Base-by-base conservation (phyloP, 2,329 filamentous ascomycete genomes). In the Arthroderma sp. region DNA sequence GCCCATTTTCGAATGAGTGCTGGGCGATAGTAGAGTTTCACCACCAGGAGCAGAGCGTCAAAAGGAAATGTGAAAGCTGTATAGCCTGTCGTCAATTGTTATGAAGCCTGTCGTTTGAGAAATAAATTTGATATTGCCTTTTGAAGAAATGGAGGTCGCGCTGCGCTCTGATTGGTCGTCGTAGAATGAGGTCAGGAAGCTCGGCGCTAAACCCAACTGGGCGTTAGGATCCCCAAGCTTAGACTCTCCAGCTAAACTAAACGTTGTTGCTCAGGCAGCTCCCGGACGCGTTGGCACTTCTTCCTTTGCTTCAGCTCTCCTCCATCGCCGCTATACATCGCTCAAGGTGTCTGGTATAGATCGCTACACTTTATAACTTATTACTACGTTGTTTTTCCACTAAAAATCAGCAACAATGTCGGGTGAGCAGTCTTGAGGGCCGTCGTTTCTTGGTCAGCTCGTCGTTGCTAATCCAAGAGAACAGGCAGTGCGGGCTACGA, bases 401-500 rank as follows among this genome's bases (percentile, higher is more conserved):
- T 31, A n/a, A 29, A 45, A 43, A 15, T 44, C 46, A 49, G 51
- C 53, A 56, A 62, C 54, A 54, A 69, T 69, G 66, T 69, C 66
- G 53, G 66, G 66, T 69, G 57, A 52, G 63, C 55, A 36, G 36
- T 29, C 31, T 38, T 31, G 22, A 38, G 4, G 36, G 31, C 32
- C 30, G 36, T 34, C 31, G 8, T 40, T 22, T 42, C 40, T 47
- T 49, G 44, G 39, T 43, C 44, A 40, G 42, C 45, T 31, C 43
- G 56, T 56, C 56, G 54, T 22, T 22, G 58, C 56, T 58, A 58
- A 56, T 58, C 53, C 45, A 54, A 55, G 46, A 51, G 51, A 51
- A 53, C 59, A 86, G 82, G 82, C 68, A 83, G 80, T 70, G 82
- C 85, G 69, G 88, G 86, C 62, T 96, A 93, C 71, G 91, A 98